Base-by-base conservation (phyloP, 2,329 filamentous ascomycete genomes). In the Fusarium fracticaudum region DNA sequence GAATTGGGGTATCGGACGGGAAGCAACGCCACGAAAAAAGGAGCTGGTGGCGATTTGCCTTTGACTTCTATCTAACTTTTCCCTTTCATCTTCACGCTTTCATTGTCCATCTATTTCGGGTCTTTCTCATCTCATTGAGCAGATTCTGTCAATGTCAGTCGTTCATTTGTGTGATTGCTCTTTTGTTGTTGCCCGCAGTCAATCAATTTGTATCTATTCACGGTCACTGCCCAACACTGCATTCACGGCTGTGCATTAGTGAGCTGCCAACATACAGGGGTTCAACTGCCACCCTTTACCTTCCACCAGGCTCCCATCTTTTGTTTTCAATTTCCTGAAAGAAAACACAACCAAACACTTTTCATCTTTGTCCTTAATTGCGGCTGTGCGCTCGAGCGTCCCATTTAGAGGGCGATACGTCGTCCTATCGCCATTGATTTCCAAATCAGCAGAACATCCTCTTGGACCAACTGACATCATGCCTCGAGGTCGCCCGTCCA, bases 401-500 rank as follows among this genome's bases (percentile, higher is more conserved):
- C 18, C 31, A 41, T 48, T 37, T 24, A 33, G 35, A 43, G 31
- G 54, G 26, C 44, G 29, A 44, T 33, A 38, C n/a, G 24, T 5
- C 17, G 26, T 47, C 26, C 22, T 8, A 22, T 50, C 43, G 13
- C 60, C 18, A 20, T 53, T 35, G 22, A 59, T 50, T 50, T 48
- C 12, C 57, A 31, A 37, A 29, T 24, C 35, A 55, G 41, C 54
- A 53, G 29, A 60, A 26, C 26, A 50, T 15, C 41, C 41, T 48
- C 22, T 38, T 40, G 41, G 45, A 10, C 31, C 37, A 15, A 15
- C 17, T 64, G 51, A 26, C 51, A 72, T 60, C 45, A 82, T 82
- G 80, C 73, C 80, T 77, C 79, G 79, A 48, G 78, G 79, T 44
- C 80, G 80, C 35, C 77, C 78, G 24, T 77, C 79, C 20, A 41